phyloP scores from a whole-genome alignment of 768 basidiomycete species.

The Hortiboletus flavorubellus region DNA sequence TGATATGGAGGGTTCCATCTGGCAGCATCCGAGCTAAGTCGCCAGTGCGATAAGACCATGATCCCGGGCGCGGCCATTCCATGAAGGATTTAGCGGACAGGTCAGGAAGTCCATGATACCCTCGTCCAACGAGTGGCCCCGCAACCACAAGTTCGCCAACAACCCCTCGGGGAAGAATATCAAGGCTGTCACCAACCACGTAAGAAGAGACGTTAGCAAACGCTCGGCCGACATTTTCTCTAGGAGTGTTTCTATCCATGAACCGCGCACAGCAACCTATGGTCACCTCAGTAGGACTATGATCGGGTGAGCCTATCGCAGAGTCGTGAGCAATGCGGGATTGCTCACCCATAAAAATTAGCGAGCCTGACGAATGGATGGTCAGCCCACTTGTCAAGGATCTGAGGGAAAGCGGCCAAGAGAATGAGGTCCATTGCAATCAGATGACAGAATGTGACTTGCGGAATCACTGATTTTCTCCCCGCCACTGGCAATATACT shows the following conservation, averaged over 20 bases:
- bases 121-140: constrained; percentile 48
- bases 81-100: constrained; percentile 45
- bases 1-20: constrained; percentile 45
- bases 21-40: constrained; percentile 51
- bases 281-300: constrained; percentile 47
- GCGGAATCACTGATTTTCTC: constrained; percentile 54
- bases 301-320: neutral
- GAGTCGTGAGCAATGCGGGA: neutral
- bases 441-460: constrained; percentile 10
- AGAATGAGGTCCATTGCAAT: neutral
- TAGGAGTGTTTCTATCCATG: constrained; percentile 39
- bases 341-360: constrained; percentile 45
- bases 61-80: constrained; percentile 40
- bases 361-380: constrained; percentile 43
- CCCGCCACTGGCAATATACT: constrained; percentile 48
- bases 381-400: constrained; percentile 46
- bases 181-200: constrained; percentile 42
- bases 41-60: constrained; percentile 47
- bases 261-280: constrained; percentile 49
- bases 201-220: constrained; percentile 36
- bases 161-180: constrained; percentile 42
- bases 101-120: constrained; percentile 45
- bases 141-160: constrained; percentile 49
- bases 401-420: constrained; percentile 13
- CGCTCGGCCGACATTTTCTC: constrained; percentile 43